Conservation (phyloP, 257 asterid genomes). For the Penstemon eatonii region DNA sequence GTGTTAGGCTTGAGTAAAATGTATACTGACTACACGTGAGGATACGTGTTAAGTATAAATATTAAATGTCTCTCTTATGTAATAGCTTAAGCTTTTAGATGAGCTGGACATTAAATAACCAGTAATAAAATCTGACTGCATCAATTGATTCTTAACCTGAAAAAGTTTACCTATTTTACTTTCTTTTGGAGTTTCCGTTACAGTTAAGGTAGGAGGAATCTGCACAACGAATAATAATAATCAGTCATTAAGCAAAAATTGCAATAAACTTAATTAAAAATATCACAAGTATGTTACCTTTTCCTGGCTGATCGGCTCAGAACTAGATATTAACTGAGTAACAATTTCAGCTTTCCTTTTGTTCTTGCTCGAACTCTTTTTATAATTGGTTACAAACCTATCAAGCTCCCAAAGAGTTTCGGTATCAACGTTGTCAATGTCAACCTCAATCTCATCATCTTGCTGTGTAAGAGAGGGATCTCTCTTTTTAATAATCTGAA, state of each 20-base stretch:
- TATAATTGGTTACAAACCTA: constrained; percentile 76
- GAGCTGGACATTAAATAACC: background rate
- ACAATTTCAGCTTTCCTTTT: constrained; percentile 59
- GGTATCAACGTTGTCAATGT: constrained; percentile 82
- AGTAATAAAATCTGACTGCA: constrained; percentile 6
- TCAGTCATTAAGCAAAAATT: constrained; percentile 8
- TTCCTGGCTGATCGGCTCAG: constrained; percentile 47
- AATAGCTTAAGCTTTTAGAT: too few species aligned
- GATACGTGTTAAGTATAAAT: too few species aligned
- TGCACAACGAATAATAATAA: constrained; percentile 22
- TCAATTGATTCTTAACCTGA: constrained; percentile 2
- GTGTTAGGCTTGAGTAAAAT: too few species aligned
- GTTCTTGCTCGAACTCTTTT: constrained; percentile 75
- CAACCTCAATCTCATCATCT: constrained; percentile 93
- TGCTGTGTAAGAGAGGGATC: constrained; percentile 71
- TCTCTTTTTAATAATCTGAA: constrained; percentile 79
- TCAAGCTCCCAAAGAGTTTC: constrained; percentile 99
- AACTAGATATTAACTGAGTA: constrained; percentile 37
- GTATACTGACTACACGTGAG: too few species aligned
- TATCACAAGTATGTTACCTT: constrained; percentile 40
- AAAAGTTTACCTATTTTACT: constrained; percentile 47
- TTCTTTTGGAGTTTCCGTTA: constrained; percentile 44
- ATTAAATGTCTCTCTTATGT: too few species aligned
- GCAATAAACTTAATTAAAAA: background rate
- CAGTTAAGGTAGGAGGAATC: constrained; percentile 47